Evolutionary conservation across 192 early-diverging fungal genomes (phyloP).

Genomic region (Backusella parvicylindrica): DNA sequence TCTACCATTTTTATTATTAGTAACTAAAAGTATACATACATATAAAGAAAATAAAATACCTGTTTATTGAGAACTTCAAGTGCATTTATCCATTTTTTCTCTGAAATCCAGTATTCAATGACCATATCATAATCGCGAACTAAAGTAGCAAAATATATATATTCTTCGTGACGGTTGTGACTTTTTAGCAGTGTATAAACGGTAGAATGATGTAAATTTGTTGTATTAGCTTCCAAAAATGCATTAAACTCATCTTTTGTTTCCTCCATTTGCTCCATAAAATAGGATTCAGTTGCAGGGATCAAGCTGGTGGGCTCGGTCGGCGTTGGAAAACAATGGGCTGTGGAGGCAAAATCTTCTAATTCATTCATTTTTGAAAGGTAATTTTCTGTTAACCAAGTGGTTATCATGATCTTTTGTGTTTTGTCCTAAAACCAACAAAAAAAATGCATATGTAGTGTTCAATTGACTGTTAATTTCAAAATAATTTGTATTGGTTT

Average conservation of each 20-base stretch:
- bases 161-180: conserved; percentile 80
- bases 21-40: background rate
- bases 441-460: background rate
- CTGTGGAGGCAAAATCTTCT: conserved; percentile 48
- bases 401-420: conserved; percentile 76
- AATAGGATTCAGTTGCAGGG: conserved; percentile 36
- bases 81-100: conserved; percentile 71
- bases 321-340: background rate
- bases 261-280: conserved; percentile 55
- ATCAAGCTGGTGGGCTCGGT: conserved; percentile 17
- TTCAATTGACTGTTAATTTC: background rate
- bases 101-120: conserved; percentile 79
- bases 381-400: conserved; percentile 90
- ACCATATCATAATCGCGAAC: conserved; percentile 86
- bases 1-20: conserved; percentile 30
- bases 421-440: conserved; percentile 58
- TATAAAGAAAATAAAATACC: conserved; percentile 28
- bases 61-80: conserved; percentile 78
- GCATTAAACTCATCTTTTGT: conserved; percentile 67
- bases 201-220: conserved; percentile 60
- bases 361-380: conserved; percentile 71
- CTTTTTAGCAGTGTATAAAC: conserved; percentile 81
- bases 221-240: conserved; percentile 69
- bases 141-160: conserved; percentile 78
- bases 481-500: background rate